Evolutionary conservation across 2,329 filamentous ascomycete genomes (phyloP).

Genomic region (Colletotrichum sp.): DNA sequence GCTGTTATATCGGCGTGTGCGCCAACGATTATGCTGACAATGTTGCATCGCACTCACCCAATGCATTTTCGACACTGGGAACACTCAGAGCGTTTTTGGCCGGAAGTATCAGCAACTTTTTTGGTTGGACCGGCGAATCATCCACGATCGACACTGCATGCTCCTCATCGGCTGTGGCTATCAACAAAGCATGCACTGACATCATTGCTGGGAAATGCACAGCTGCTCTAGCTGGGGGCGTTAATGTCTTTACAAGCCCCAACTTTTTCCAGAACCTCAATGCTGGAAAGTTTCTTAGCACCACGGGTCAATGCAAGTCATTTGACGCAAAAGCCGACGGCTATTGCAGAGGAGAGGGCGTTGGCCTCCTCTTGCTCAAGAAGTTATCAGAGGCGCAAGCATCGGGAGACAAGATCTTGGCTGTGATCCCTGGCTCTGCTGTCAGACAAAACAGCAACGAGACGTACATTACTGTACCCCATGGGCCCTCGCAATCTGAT

Average conservation of each 20-base stretch:
- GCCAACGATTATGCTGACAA: constrained; percentile 24
- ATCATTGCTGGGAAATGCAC: constrained; percentile 32
- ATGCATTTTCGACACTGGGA: constrained; percentile 28
- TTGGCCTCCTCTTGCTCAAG: constrained; percentile 50
- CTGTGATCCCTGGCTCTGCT: constrained; percentile 40
- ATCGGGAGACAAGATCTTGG: constrained; percentile 50
- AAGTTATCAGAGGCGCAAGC: constrained; percentile 46
- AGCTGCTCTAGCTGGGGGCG: constrained; percentile 41
- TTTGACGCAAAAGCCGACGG: constrained; percentile 43
- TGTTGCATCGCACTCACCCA: constrained; percentile 22
- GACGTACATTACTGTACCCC: constrained; percentile 29
- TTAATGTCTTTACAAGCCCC: constrained; percentile 34
- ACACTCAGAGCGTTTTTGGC: constrained; percentile 33
- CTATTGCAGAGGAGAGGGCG: constrained; percentile 56
- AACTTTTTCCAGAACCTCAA: constrained; percentile 22
- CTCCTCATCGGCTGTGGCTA: constrained; percentile 39
- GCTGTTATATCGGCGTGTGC: constrained; percentile 24
- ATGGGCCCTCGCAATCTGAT: constrained; percentile 20
- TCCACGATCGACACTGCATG: constrained; percentile 41
- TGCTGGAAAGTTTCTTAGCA: constrained; percentile 28
- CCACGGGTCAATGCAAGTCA: constrained; percentile 34
- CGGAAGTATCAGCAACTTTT: constrained; percentile 37
- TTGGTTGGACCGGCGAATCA: constrained; percentile 39
- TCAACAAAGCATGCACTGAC: constrained; percentile 34
- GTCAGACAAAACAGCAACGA: constrained; percentile 47